Conservation (phyloP, 2,329 filamentous ascomycete genomes). For the Achaetomium macrosporum region DNA sequence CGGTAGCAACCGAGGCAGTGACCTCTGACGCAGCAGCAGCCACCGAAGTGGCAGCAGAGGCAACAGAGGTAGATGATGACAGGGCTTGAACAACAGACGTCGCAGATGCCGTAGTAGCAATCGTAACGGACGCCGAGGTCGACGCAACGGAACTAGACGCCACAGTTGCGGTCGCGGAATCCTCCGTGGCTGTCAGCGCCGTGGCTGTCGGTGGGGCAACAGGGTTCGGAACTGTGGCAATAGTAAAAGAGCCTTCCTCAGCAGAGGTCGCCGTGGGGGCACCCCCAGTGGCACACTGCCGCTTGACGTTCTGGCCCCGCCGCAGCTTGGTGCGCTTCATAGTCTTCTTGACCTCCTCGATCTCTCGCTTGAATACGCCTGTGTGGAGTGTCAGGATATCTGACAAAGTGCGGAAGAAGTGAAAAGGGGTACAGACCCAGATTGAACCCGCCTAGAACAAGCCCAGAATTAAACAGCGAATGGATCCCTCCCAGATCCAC, state of each 20-base stretch:
- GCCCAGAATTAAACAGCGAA: conserved; percentile 26
- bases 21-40: not conserved
- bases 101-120: not conserved
- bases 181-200: not conserved
- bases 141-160: not conserved
- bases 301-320: conserved; percentile 22
- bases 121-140: not conserved
- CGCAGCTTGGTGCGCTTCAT: conserved; percentile 25
- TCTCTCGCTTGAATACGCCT: conserved; percentile 30
- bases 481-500: conserved; percentile 26
- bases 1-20: not conserved
- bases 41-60: not conserved
- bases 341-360: conserved; percentile 25
- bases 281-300: conserved; percentile 21
- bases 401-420: not conserved
- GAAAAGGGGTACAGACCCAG: conserved; percentile 14
- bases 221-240: conserved; percentile 5
- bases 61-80: conserved; percentile 5
- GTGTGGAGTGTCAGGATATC: conserved; percentile 8
- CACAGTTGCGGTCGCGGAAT: not conserved
- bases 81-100: conserved; percentile 3
- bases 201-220: not conserved
- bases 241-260: conserved; percentile 1
- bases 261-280: not conserved
- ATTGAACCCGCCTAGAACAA: conserved; percentile 23